Conservation (phyloP, 345 rosid species). For the Salix suchowensis region DNA sequence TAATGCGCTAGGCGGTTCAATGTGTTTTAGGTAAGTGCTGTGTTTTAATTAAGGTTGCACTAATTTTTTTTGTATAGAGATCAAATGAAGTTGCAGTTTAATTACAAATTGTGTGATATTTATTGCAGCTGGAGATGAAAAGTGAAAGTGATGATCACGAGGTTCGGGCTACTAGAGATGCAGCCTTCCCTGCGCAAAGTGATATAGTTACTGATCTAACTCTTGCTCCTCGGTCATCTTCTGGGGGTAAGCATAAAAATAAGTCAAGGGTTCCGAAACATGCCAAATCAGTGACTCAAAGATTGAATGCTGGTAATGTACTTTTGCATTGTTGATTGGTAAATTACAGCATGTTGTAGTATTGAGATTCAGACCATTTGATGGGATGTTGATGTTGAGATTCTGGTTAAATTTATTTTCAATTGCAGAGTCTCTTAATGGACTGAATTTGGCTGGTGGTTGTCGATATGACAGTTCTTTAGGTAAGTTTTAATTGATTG, state of each 20-base stretch:
- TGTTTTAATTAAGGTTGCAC: not conserved
- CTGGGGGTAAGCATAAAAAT: constrained; percentile 27
- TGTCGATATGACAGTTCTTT: constrained; percentile 71
- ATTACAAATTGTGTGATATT: not conserved
- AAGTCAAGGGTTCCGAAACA: constrained; percentile 39
- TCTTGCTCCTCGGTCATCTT: constrained; percentile 22
- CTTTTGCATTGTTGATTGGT: not conserved
- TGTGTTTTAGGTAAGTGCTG: not conserved
- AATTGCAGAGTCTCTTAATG: constrained; percentile 29
- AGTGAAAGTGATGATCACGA: constrained; percentile 27
- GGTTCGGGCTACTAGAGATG: constrained; percentile 24
- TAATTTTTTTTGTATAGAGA: not conserved
- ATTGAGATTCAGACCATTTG: not conserved
- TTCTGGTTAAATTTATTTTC: constrained; percentile 10
- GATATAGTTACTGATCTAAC: constrained; percentile 20
- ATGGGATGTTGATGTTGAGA: not conserved
- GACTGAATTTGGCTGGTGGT: constrained; percentile 29
- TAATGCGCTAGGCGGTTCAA: not conserved
- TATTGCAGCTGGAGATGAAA: constrained; percentile 34
- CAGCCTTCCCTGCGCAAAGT: constrained; percentile 15
- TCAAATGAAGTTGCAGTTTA: not conserved
- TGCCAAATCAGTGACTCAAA: constrained; percentile 25
- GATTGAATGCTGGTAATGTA: constrained; percentile 37
- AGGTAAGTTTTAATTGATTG: constrained; percentile 31
- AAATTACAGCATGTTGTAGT: not conserved